Percentiles rank a stretch among this genome's conserved stretches.
phyloP scores from a whole-genome alignment of 768 basidiomycete species.

The Russula sp. region DNA sequence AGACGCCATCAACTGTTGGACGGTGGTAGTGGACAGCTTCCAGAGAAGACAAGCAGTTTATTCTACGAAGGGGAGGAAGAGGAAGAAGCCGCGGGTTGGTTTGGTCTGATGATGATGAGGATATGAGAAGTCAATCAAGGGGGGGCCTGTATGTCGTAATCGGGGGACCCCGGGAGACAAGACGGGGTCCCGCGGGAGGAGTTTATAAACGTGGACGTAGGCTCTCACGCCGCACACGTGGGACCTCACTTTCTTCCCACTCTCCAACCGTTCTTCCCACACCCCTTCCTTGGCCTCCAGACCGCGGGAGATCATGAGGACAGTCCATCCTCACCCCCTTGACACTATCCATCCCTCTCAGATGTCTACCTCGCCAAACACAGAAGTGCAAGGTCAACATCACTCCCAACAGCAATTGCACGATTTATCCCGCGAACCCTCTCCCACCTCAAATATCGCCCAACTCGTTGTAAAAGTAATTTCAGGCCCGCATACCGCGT shows the following conservation, averaged over 20 bases:
- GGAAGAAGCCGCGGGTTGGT: slow-evolving; percentile 16
- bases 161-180: slow-evolving; percentile 25
- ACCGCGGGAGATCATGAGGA: slow-evolving; percentile 38
- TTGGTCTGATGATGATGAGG: slow-evolving; percentile 7
- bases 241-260: slow-evolving; percentile 39
- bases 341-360: slow-evolving; percentile 27
- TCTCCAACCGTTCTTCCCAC: slow-evolving; percentile 40
- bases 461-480: slow-evolving; percentile 23
- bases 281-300: slow-evolving; percentile 29
- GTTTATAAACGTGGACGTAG: slow-evolving; percentile 27
- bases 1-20: slow-evolving; percentile 3
- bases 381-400: slow-evolving; percentile 18
- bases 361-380: slow-evolving; percentile 17
- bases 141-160: slow-evolving; percentile 8
- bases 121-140: background rate
- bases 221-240: slow-evolving; percentile 27
- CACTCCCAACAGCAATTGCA: slow-evolving; percentile 15
- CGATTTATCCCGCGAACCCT: slow-evolving; percentile 18
- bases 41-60: slow-evolving; percentile 21
- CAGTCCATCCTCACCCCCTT: slow-evolving; percentile 43
- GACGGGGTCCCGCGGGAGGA: slow-evolving; percentile 23
- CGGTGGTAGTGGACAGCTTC: background rate
- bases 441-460: slow-evolving; percentile 18
- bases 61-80: slow-evolving; percentile 18
- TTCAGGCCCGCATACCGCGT: slow-evolving; percentile 21